phyloP scores from a whole-genome alignment of 2,329 filamentous ascomycete genomes.

The Aureobasidium sp. region DNA sequence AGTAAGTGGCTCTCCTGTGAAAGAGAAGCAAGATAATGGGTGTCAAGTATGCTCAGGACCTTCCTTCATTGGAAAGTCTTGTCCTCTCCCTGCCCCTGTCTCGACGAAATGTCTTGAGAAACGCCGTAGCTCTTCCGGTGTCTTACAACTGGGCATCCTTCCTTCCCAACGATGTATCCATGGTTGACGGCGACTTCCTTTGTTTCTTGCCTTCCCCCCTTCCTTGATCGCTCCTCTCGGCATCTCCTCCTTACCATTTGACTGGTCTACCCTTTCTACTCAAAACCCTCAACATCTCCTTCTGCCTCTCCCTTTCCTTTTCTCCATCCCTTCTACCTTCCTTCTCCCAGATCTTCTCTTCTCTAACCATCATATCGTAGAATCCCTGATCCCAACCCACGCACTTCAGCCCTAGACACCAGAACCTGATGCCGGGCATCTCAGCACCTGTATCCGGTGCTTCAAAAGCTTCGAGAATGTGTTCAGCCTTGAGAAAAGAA shows the following conservation, averaged over 20 bases:
- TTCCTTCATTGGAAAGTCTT: neutral
- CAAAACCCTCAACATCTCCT: neutral
- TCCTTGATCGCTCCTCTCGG: neutral
- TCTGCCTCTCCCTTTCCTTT: neutral
- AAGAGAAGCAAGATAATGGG: neutral
- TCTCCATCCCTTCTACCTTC: neutral
- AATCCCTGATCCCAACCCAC: slow-evolving; percentile 35
- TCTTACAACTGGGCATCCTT: neutral
- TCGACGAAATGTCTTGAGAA: too few species aligned
- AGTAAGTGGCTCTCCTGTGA: neutral
- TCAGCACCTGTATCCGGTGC: slow-evolving; percentile 33
- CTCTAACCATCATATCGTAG: slow-evolving; percentile 33
- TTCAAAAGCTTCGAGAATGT: slow-evolving; percentile 35
- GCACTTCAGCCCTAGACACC: slow-evolving; percentile 43
- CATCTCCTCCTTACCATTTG: neutral
- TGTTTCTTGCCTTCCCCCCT: neutral
- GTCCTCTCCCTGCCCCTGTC: neutral
- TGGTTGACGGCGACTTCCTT: too few species aligned
- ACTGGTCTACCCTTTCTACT: neutral
- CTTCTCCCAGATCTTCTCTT: neutral
- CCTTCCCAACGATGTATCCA: too few species aligned
- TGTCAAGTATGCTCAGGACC: neutral
- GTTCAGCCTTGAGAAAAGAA: slow-evolving; percentile 30
- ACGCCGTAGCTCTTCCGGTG: neutral
- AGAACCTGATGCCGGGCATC: slow-evolving; percentile 36